phyloP scores from a whole-genome alignment of 1,284 basidiomycete species.

The Paramarasmius palmivorus region DNA sequence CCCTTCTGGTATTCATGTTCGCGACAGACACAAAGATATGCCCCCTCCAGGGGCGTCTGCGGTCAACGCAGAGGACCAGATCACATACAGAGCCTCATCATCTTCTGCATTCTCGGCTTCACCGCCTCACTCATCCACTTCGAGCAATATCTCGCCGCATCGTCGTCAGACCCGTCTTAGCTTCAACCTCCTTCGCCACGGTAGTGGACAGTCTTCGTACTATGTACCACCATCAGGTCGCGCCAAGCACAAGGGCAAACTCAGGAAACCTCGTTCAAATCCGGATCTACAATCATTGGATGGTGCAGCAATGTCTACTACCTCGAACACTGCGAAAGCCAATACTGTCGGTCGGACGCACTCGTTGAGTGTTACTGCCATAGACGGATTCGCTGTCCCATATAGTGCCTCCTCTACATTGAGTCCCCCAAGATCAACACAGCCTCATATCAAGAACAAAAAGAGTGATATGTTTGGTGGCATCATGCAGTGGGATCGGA shows the following conservation, averaged over 20 bases:
- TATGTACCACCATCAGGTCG: not conserved
- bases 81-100: not conserved
- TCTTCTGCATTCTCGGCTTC: conserved; percentile 8
- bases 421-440: not conserved
- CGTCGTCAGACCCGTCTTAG: not conserved
- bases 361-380: conserved; percentile 76
- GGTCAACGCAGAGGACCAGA: conserved; percentile 14
- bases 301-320: conserved; percentile 33
- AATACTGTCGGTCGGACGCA: conserved; percentile 52
- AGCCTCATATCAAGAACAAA: conserved; percentile 15
- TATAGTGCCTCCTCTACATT: conserved; percentile 17
- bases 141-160: not conserved
- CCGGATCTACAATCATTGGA: conserved; percentile 17
- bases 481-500: conserved; percentile 60
- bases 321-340: not conserved
- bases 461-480: conserved; percentile 62
- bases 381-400: conserved; percentile 53
- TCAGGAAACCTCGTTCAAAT: conserved; percentile 16
- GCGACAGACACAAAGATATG: conserved; percentile 47
- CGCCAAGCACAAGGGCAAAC: conserved; percentile 2
- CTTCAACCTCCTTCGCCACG: conserved; percentile 2
- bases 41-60: conserved; percentile 37
- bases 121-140: too few relatives aligned
- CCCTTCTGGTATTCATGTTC: conserved; percentile 13
- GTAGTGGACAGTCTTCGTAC: not conserved